These are phyloP conservation scores for Platismatia glauca DNA, from an alignment of 495 filamentous ascomycete genomes.

Conservation along the genomic window DNA sequence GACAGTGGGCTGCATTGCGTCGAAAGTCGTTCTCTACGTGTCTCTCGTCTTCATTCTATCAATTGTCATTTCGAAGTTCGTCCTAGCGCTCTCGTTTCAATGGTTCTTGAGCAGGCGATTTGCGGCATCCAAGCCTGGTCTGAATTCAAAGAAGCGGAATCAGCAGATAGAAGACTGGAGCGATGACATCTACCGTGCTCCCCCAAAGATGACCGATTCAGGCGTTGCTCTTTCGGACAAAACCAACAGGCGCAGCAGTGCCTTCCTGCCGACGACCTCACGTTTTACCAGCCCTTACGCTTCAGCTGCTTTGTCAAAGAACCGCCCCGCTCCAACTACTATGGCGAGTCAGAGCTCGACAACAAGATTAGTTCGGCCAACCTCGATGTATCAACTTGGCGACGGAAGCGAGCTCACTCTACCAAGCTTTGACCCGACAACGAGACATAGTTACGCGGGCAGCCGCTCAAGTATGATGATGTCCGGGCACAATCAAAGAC, in stretches of 20 bases:
- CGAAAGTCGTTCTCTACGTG: constrained; percentile 92
- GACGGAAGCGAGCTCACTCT: constrained; percentile 59
- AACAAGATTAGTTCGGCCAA: constrained; percentile 59
- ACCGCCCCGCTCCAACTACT: constrained; percentile 62
- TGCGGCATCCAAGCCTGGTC: constrained; percentile 66
- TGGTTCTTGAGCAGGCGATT: constrained; percentile 86
- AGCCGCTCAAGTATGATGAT: constrained; percentile 48
- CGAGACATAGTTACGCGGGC: constrained; percentile 32
- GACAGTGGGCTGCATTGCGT: constrained; percentile 95
- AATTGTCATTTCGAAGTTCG: constrained; percentile 78
- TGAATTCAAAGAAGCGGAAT: constrained; percentile 63
- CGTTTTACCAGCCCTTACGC: constrained; percentile 93
- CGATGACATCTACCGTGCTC: constrained; percentile 91
- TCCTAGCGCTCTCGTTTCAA: constrained; percentile 84
- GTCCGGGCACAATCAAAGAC: constrained; percentile 36
- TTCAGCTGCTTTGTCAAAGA: constrained; percentile 47
- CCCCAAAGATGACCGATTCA: constrained; percentile 67
- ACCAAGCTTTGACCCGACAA: constrained; percentile 37
- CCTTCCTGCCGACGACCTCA: constrained; percentile 76
- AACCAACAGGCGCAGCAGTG: constrained; percentile 68
- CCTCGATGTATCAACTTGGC: constrained; percentile 58
- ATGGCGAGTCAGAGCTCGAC: constrained; percentile 91
- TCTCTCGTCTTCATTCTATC: constrained; percentile 88
- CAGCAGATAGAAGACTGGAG: constrained; percentile 98
- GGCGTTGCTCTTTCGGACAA: constrained; percentile 54